A percentile compares a stretch with the other conserved stretches of the same genome.
phyloP scores from a whole-genome alignment of 1,284 basidiomycete species.

The Fereydounia khargensis region DNA sequence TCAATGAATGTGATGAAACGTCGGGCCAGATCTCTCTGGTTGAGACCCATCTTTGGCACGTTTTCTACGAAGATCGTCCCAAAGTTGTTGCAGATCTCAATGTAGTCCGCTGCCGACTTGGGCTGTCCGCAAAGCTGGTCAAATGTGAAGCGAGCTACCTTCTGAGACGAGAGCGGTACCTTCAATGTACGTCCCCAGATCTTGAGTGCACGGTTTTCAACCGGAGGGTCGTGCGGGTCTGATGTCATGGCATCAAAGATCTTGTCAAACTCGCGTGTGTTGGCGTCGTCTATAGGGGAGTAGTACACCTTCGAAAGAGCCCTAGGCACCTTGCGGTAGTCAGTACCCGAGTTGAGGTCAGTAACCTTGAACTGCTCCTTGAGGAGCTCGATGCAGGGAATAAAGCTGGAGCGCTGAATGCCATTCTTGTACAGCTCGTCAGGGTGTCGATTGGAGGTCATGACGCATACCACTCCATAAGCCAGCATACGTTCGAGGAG shows the following conservation, averaged over 20 bases:
- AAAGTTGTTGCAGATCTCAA: constrained; percentile 87
- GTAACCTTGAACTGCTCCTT: constrained; percentile 81
- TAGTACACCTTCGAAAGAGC: constrained; percentile 85
- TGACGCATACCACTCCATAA: constrained; percentile 87
- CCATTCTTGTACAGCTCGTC: constrained; percentile 98
- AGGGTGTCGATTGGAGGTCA: constrained; percentile 97
- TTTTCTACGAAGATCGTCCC: constrained; percentile 82
- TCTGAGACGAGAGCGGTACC: constrained; percentile 65
- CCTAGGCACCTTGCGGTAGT: constrained; percentile 60
- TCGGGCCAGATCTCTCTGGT: constrained; percentile 79
- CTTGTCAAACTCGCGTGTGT: constrained; percentile 72
- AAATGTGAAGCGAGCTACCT: constrained; percentile 84
- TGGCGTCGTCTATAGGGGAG: constrained; percentile 70
- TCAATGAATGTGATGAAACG: constrained; percentile 98
- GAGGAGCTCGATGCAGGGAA: constrained; percentile 91
- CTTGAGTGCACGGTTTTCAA: constrained; percentile 68
- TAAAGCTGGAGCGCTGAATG: constrained; percentile 92
- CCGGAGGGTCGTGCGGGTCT: constrained; percentile 64
- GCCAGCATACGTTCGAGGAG: constrained; percentile 80
- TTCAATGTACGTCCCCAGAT: constrained; percentile 84
- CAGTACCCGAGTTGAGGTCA: constrained; percentile 90
- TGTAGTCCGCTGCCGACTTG: constrained; percentile 88
- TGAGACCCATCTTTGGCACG: constrained; percentile 80
- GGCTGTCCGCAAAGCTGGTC: constrained; percentile 83
- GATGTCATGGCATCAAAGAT: constrained; percentile 73